phyloP scores from a whole-genome alignment of 371 early-diverging fungal species.

The Mucor irregularis region DNA sequence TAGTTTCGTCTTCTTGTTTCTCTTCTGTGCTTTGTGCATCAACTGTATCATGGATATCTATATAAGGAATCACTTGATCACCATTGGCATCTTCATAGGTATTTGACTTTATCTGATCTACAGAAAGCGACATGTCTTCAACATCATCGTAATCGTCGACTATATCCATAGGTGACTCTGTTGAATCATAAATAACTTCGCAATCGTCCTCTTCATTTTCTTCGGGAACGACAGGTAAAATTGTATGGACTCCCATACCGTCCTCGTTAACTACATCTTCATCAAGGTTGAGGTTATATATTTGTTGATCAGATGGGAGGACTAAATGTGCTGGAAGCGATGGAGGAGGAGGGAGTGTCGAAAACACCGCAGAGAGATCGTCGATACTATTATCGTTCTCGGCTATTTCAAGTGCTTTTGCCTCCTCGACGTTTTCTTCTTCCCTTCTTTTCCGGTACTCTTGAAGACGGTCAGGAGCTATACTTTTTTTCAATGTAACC shows the following conservation, averaged over 20 bases:
- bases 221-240: neutral
- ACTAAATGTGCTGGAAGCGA: neutral
- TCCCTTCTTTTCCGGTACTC: neutral
- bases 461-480: constrained; percentile 11
- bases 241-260: neutral
- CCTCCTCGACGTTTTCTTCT: neutral
- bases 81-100: neutral
- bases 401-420: neutral
- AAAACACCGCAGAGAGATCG: too few species aligned
- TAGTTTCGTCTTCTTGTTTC: neutral
- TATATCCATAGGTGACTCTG: constrained; percentile 13
- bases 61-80: neutral
- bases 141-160: constrained; percentile 4
- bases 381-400: neutral
- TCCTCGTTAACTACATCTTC: neutral
- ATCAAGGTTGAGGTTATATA: neutral
- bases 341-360: neutral
- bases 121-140: neutral
- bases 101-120: neutral
- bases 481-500: constrained; percentile 28
- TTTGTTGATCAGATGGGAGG: neutral
- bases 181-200: neutral
- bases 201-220: neutral
- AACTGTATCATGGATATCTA: neutral
- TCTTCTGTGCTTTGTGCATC: neutral